These are phyloP conservation scores for Colletotrichum truncatum DNA, from an alignment of 2,329 filamentous ascomycete genomes.

Conservation along the genomic window DNA sequence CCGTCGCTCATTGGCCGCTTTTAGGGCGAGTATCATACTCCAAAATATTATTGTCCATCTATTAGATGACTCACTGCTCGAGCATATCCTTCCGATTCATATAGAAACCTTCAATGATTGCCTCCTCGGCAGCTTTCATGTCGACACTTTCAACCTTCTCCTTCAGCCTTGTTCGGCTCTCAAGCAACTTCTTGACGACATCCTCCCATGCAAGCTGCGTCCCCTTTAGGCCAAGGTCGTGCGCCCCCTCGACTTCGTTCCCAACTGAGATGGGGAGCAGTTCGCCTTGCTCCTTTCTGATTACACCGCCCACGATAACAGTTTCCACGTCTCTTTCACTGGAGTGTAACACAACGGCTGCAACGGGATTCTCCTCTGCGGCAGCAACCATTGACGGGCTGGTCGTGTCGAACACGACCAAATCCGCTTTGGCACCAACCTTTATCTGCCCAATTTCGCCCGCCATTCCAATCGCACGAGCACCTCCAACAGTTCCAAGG, in stretches of 20 bases:
- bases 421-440: conserved; percentile 56
- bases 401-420: conserved; percentile 54
- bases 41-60: no score
- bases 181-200: neutral
- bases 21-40: no score
- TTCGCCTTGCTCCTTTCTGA: conserved; percentile 46
- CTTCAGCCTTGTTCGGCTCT: conserved; percentile 4
- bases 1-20: no score
- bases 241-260: neutral
- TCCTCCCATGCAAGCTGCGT: conserved; percentile 3
- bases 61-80: neutral
- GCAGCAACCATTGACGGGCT: conserved; percentile 45
- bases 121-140: neutral
- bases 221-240: neutral
- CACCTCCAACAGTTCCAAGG: conserved; percentile 56
- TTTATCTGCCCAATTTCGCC: conserved; percentile 52
- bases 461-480: conserved; percentile 51
- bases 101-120: neutral
- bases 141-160: neutral
- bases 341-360: conserved; percentile 52
- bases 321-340: conserved; percentile 49
- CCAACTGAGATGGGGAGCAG: conserved; percentile 28
- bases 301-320: conserved; percentile 51
- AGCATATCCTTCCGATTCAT: conserved; percentile 3
- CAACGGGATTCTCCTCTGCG: conserved; percentile 50